phyloP scores from a whole-genome alignment of 73 alveolate genomes.

The Paramecium sonneborni region DNA sequence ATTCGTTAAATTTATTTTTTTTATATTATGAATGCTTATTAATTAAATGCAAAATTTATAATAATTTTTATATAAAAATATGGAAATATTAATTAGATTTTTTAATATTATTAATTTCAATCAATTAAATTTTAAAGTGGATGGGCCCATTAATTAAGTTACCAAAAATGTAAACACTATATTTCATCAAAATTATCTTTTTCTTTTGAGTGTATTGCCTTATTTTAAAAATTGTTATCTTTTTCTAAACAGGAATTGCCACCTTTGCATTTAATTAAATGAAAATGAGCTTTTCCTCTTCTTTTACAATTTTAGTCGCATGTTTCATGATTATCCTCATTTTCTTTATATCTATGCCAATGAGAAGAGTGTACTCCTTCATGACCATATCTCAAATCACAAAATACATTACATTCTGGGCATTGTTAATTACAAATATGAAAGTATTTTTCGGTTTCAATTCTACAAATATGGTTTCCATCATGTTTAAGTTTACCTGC shows the following conservation, averaged over 20 bases:
- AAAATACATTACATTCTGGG: background rate
- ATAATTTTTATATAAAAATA: background rate
- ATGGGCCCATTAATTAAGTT: background rate
- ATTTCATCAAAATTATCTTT: conserved; percentile 20
- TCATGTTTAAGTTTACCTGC: background rate
- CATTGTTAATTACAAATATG: background rate
- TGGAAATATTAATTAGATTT: background rate
- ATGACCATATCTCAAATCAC: background rate
- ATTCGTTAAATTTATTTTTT: background rate
- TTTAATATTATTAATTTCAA: background rate
- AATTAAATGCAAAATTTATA: background rate
- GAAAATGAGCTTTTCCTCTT: conserved; percentile 56
- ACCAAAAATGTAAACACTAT: conserved; percentile 10
- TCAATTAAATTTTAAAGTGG: background rate
- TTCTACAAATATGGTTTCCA: background rate
- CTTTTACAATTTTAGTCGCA: conserved; percentile 5
- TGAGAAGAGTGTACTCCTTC: background rate
- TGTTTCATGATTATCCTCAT: conserved; percentile 6
- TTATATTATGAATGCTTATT: background rate
- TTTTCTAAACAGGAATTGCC: background rate
- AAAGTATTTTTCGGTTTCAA: no score
- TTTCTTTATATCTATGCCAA: background rate
- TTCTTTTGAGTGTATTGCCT: conserved; percentile 8
- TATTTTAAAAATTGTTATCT: no score
- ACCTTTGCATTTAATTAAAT: conserved; percentile 25